A percentile compares a stretch with the other conserved stretches of the same genome.
Conservation (phyloP, 2,329 filamentous ascomycete species). For the Metarhizium sp. region DNA sequence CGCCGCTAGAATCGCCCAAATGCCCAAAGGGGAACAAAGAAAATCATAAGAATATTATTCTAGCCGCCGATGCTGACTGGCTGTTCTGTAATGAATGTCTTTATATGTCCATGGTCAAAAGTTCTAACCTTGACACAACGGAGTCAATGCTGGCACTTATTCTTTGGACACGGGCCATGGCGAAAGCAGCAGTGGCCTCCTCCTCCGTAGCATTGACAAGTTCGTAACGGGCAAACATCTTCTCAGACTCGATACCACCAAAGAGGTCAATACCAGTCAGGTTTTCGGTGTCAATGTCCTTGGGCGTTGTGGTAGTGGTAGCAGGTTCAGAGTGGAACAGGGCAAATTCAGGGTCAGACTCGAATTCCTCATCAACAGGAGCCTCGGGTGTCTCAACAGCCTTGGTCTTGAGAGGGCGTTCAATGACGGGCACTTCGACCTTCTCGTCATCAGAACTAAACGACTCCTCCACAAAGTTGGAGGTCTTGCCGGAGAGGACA, state of each 20-base stretch:
- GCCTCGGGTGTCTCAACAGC: slow-evolving; percentile 18
- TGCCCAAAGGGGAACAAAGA: slow-evolving; percentile 4
- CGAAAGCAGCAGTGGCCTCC: slow-evolving; percentile 31
- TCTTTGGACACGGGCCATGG: slow-evolving; percentile 41
- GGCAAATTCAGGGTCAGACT: slow-evolving; percentile 52
- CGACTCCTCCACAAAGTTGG: slow-evolving; percentile 40
- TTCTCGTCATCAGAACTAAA: slow-evolving; percentile 41
- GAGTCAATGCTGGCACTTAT: slow-evolving; percentile 31
- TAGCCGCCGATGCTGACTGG: background rate
- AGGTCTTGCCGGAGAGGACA: slow-evolving; percentile 62
- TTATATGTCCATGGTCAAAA: slow-evolving; percentile 26
- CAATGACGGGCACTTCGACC: slow-evolving; percentile 44
- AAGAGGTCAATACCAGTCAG: slow-evolving; percentile 34
- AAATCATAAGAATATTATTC: background rate
- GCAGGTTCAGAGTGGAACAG: slow-evolving; percentile 42
- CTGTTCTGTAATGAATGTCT: background rate
- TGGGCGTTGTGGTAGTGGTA: slow-evolving; percentile 15
- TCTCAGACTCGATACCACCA: slow-evolving; percentile 51
- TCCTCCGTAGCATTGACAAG: slow-evolving; percentile 51
- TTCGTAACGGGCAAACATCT: slow-evolving; percentile 52
- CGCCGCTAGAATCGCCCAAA: background rate
- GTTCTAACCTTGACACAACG: slow-evolving; percentile 26
- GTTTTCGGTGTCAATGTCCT: slow-evolving; percentile 33
- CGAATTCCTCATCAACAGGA: slow-evolving; percentile 45
- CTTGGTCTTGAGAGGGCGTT: slow-evolving; percentile 33